Conservation (phyloP, 441 rosid species). For the Manihot esculenta region DNA sequence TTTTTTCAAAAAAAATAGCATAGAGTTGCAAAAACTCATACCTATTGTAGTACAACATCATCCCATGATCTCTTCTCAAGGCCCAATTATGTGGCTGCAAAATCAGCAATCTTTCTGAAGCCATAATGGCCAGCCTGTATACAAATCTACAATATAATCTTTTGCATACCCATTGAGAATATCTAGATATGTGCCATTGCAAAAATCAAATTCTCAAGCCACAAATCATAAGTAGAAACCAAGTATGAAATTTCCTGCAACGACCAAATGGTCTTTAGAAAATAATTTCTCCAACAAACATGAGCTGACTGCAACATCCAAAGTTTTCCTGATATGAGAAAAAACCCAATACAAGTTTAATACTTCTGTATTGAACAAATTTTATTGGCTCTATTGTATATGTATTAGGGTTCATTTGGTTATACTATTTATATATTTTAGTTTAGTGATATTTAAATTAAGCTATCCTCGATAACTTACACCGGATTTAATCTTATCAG, state of each 20-base stretch:
- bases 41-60: conserved; percentile 83
- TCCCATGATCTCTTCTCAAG: conserved; percentile 77
- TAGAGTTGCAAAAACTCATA: no score
- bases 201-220: not conserved
- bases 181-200: no score
- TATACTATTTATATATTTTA: no score
- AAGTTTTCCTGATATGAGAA: not conserved
- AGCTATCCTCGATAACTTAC: not conserved
- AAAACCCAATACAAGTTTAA: not conserved
- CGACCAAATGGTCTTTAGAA: not conserved
- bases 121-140: conserved; percentile 76
- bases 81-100: conserved; percentile 87
- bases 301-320: not conserved
- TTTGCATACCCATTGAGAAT: no score
- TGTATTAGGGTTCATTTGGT: no score
- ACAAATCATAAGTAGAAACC: no score
- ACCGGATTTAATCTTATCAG: not conserved
- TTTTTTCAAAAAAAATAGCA: no score
- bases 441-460: no score
- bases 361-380: not conserved
- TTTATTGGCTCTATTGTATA: no score
- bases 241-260: not conserved
- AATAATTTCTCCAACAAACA: not conserved
- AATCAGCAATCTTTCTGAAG: conserved; percentile 75
- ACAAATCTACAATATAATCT: conserved; percentile 12